Percentiles rank a stretch among this genome's conserved stretches.
phyloP scores from a whole-genome alignment of 805 yeast genomes.

The Barnettozyma salicaria region DNA sequence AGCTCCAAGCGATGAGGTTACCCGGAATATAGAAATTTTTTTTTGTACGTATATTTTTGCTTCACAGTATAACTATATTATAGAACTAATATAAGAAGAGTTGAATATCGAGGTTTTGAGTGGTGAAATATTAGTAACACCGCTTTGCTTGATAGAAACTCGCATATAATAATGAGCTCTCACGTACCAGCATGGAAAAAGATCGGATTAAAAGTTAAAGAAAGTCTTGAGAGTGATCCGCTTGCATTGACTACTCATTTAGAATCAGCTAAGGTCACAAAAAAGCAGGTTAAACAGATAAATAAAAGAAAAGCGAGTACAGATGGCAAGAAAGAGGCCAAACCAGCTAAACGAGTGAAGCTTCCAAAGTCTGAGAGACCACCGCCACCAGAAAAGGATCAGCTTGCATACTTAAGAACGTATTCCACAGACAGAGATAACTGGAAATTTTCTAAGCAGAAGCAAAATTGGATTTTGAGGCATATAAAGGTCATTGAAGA shows the following conservation, averaged over 20 bases:
- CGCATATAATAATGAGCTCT: conserved; percentile 18
- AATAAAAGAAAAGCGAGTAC: conserved; percentile 23
- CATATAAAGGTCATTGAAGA: conserved; percentile 49
- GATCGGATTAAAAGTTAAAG: conserved; percentile 60
- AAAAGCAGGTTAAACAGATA: conserved; percentile 38
- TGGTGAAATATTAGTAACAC: no score
- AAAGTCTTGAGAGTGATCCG: conserved; percentile 40
- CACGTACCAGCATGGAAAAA: conserved; percentile 80
- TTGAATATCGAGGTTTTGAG: no score
- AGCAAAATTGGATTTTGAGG: conserved; percentile 78
- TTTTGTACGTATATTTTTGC: no score
- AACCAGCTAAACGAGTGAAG: conserved; percentile 66
- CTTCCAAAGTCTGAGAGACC: conserved; percentile 60
- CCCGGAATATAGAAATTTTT: no score
- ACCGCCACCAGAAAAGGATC: conserved; percentile 76
- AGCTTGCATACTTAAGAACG: conserved; percentile 56
- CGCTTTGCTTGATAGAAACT: no score
- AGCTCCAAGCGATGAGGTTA: conserved; percentile 7
- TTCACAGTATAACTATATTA: no score
- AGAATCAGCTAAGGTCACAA: conserved; percentile 36
- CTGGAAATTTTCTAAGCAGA: conserved; percentile 85
- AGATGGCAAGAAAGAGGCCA: conserved; percentile 28
- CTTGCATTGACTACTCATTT: conserved; percentile 39
- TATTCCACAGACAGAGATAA: conserved; percentile 47
- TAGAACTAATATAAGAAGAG: no score